Evolutionary conservation across 768 basidiomycete genomes (phyloP).

Genomic region (Strobilomyces echinocephalus): DNA sequence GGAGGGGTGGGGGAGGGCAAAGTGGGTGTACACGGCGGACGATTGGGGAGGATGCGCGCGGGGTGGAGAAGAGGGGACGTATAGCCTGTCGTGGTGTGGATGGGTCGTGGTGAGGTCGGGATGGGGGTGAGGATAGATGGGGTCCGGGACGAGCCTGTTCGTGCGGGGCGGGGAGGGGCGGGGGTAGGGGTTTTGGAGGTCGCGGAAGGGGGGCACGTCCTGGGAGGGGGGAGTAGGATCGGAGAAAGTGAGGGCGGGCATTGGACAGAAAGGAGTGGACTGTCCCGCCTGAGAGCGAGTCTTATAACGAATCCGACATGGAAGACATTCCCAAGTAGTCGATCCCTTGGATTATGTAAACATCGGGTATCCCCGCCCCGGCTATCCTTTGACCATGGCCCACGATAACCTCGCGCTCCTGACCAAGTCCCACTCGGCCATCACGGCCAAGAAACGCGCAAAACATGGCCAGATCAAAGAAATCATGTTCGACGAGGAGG

Average conservation of each 20-base stretch:
- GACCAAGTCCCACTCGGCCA: conserved; percentile 57
- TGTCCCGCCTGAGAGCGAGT: conserved; percentile 33
- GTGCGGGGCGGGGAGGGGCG: conserved; percentile 17
- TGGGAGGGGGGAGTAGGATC: not conserved
- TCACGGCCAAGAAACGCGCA: conserved; percentile 64
- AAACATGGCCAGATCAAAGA: conserved; percentile 69
- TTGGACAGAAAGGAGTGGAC: conserved; percentile 21
- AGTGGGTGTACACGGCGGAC: conserved; percentile 27
- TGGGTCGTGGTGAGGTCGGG: conserved; percentile 13
- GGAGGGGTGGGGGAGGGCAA: conserved; percentile 14
- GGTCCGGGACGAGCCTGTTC: conserved; percentile 15
- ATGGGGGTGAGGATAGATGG: conserved; percentile 22
- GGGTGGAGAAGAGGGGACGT: conserved; percentile 7
- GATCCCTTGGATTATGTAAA: conserved; percentile 25
- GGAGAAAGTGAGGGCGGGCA: conserved; percentile 29
- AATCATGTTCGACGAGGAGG: conserved; percentile 82
- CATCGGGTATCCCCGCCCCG: conserved; percentile 18
- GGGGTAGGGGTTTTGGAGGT: conserved; percentile 19
- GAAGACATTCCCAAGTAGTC: conserved; percentile 27
- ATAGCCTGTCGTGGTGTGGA: conserved; percentile 16
- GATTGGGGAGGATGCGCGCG: conserved; percentile 14
- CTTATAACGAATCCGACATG: conserved; percentile 28
- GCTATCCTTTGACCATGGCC: conserved; percentile 22
- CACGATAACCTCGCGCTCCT: conserved; percentile 49
- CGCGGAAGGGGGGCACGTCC: conserved; percentile 3